Base-by-base conservation (phyloP, 1,139 yeast genomes). In the Suhomyces wounanorum region DNA sequence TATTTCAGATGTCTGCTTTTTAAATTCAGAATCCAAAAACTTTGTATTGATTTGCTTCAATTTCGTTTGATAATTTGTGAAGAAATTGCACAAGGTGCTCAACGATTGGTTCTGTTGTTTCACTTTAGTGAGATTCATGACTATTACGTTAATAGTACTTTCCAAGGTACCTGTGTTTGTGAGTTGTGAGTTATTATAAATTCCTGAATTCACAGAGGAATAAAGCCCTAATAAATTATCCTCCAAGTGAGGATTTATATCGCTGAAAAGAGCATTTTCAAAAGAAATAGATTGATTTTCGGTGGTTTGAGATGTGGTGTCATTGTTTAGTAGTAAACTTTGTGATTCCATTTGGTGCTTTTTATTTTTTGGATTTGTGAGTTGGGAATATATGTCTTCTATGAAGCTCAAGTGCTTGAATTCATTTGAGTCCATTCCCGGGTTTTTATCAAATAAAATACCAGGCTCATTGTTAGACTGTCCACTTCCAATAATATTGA, bases 241-340 rank as follows among this genome's bases (percentile, higher is more conserved):
- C 57, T 87, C 92, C 38, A 86, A 62, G 40, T 81, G 69, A 8
- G 86, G 80, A 58, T 80, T 79, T 28, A 87, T 81, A 61, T 88
- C 96, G 40, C 96, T 92, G 68, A 89, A 90, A 60, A 90, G 77
- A 1, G 95, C 87, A 21, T 83, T 84, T 62, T 87, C 96, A 59
- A 88, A 80, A 1, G 48, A 33, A 10, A 43, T 14, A 11, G 46
- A 11, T 9, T 31, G 18, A 7, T 31, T 17, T 28, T 39, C 18
- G 2, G 31, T 3, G 4, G 30, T 3, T 14, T 26, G 28, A 16
- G 37, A 10, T 17, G 10, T 43, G 10, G 39, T 7, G 10, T 33
- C 18, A 13, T 33, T 33, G 37, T 8, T 17, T 26, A 14, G 14
- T 26, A 14, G 14, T 25, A 16, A 8, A 5, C 8, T 16, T 25